Percentiles rank a stretch among this genome's conserved stretches.
These are phyloP conservation scores for Phytomonas sp. DNA, from an alignment of 208 protist genomes.

Conservation along the genomic window DNA sequence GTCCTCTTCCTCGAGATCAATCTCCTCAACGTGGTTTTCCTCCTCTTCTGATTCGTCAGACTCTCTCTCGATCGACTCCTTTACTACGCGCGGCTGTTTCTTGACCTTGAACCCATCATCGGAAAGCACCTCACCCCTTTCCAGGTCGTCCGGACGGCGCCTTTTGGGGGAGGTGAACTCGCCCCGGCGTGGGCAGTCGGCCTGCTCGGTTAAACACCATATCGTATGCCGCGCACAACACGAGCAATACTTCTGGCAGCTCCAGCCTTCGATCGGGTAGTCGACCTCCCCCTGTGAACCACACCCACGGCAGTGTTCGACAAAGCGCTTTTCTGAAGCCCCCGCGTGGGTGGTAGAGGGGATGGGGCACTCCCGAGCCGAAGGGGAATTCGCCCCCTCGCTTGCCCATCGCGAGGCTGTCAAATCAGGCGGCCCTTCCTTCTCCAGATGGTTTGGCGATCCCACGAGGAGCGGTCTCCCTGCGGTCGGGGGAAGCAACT, in stretches of 20 bases:
- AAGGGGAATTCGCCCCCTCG: too few relatives aligned
- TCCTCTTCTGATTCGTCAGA: neutral
- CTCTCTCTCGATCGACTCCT: constrained; percentile 1
- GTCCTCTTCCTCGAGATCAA: constrained; percentile 35
- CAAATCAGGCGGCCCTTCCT: constrained; percentile 8
- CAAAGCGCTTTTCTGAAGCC: constrained; percentile 16
- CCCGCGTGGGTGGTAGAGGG: neutral
- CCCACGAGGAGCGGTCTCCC: too few relatives aligned
- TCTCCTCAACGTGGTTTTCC: constrained; percentile 16
- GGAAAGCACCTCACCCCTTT: neutral
- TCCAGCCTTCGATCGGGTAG: constrained; percentile 42
- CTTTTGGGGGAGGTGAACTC: neutral
- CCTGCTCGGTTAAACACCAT: constrained; percentile 53
- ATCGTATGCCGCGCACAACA: constrained; percentile 59
- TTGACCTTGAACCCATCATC: neutral
- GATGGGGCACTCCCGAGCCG: neutral
- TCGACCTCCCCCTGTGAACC: constrained; percentile 31
- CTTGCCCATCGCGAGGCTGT: neutral
- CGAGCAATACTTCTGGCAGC: constrained; percentile 62
- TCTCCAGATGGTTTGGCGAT: constrained; percentile 13
- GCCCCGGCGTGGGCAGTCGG: neutral
- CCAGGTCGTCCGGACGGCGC: neutral
- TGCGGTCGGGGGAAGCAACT: constrained; percentile 1
- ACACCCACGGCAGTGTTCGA: constrained; percentile 65
- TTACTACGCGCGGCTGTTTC: neutral